Base-by-base conservation (phyloP, 106 monocot genomes). In the Gastrodia elata region DNA sequence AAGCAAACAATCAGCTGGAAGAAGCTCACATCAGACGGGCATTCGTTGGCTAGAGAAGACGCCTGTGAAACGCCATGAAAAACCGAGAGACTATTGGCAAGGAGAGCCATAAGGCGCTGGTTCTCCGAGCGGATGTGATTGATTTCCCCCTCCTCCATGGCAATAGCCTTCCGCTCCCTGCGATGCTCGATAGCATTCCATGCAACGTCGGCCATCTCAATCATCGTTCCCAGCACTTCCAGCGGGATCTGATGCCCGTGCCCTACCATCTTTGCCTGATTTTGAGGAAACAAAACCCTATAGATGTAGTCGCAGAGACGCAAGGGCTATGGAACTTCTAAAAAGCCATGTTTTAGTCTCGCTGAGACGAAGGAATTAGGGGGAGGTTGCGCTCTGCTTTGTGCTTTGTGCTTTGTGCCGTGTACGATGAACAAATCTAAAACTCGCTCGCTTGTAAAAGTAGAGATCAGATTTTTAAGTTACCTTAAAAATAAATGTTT, bases 171-270 rank as follows among this genome's bases (percentile, higher is more conserved):
- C 26, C 61, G 52, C 70, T 79, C 81, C 64, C 71, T 84, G 48
- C 78, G 84, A 87, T 91, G 83, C 82, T 91, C 91, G 44, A 85
- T 75, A 38, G 94, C 94, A 59, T 59, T 79, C 91, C 94, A 87
- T 0, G 94, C 94, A 52, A 95, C 80, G 72, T 95, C 94, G 14
- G 94, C 91, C 76, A 91, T 80, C 86, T 94, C 91, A 64, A 94
- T 43, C 82, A 91, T 84, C 76, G 94, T 84, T 75, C 79, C 81
- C 68, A 91, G 86, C 37, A 94, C 80, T 73, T 94, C 90, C 35
- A 94, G 65, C 10, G 94, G 88, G 74, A 90, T 74, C 41, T 74
- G 69, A 58, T 82, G 90, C 38, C 26, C 81, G 35, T 75, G 77
- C 42, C 65, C 74, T 71, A 65, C 58, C 77, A 71, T 72, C 41